These are phyloP conservation scores for Coprinellus aureogranulatus DNA, from an alignment of 768 basidiomycete genomes.

Conservation along the genomic window DNA sequence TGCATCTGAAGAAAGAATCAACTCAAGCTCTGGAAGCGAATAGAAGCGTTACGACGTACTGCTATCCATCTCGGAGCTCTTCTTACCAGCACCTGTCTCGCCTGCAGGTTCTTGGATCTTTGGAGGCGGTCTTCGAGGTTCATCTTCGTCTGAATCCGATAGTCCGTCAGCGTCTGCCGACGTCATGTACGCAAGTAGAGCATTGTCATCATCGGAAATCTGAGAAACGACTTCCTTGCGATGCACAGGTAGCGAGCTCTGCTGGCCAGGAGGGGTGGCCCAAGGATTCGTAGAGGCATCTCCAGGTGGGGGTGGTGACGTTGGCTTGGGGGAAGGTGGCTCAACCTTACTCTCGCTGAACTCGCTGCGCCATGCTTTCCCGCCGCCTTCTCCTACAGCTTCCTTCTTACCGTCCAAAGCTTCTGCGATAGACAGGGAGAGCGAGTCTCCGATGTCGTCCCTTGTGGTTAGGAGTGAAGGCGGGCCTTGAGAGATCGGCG, in stretches of 20 bases:
- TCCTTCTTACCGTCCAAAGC: conserved; percentile 17
- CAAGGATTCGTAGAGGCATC: conserved; percentile 5
- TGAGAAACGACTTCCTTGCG: conserved; percentile 12
- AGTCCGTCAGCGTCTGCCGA: conserved; percentile 18
- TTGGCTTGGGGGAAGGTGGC: conserved; percentile 5
- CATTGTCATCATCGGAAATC: conserved; percentile 30
- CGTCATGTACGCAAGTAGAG: conserved; percentile 39
- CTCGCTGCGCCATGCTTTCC: conserved; percentile 8
- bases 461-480: conserved; percentile 6
- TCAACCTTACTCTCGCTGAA: conserved; percentile 12
- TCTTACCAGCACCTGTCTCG: no score
- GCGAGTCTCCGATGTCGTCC: conserved; percentile 21
- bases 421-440: conserved; percentile 36
- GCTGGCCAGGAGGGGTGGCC: background rate
- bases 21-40: background rate
- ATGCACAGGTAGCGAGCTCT: background rate
- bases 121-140: background rate
- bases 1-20: background rate
- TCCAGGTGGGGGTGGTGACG: background rate
- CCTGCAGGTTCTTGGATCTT: background rate
- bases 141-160: background rate
- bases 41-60: background rate
- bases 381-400: conserved; percentile 4
- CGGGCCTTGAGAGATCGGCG: conserved; percentile 7
- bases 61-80: background rate